Evolutionary conservation across 1,139 yeast species (phyloP), one percentile per base, ranked within the genome.

Genomic region (Hyphopichia pseudoburtonii): DNA sequence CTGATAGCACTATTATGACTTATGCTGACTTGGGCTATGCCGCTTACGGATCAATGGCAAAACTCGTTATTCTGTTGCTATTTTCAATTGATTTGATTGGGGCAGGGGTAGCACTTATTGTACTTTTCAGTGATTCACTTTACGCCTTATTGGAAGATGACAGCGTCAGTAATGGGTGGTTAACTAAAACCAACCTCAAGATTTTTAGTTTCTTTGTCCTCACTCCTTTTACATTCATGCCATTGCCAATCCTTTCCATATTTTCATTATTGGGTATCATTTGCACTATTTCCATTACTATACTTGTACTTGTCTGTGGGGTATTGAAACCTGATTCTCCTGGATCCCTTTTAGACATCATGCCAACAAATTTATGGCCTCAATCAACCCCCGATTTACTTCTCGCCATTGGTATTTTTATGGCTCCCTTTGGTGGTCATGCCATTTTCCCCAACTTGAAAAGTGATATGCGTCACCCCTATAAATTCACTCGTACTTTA

Each of bases 11-110:
- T 1, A 68, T 90, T 45, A 82, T 82, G 75, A 86, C 96, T 0
- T 90, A 89, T 57, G 95, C 95, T 5, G 97, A 89, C 58, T 68
- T 86, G 48, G 94, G 90, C 6, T 82, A 76, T 50, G 89, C 86
- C 4, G 82, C 92, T 1, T 85, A 81, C 56, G 77, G 77, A 0
- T 57, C 73, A 1, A 46, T 51, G 4, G 76, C 76, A 5, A 71
- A 70, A 45, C 52, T 70, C 30, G 41, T 69, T 22, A 71, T 72
- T 30, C 66, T 73, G 2, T 40, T 70, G 32, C 45, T 71, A 10
- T 72, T 72, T 45, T 65, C 73, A 17, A 45, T 69, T 21, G 83
- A 78, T 48, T 61, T 78, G 36, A 41, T 77, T 23, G 83, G 82
- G 1, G 79, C 78, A 30, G 82, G 82, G 0, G 81, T 78, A 7